A percentile compares a stretch with the other conserved stretches of the same genome.
phyloP scores from a whole-genome alignment of 192 early-diverging fungal genomes.

The Backusella tarrabulga region DNA sequence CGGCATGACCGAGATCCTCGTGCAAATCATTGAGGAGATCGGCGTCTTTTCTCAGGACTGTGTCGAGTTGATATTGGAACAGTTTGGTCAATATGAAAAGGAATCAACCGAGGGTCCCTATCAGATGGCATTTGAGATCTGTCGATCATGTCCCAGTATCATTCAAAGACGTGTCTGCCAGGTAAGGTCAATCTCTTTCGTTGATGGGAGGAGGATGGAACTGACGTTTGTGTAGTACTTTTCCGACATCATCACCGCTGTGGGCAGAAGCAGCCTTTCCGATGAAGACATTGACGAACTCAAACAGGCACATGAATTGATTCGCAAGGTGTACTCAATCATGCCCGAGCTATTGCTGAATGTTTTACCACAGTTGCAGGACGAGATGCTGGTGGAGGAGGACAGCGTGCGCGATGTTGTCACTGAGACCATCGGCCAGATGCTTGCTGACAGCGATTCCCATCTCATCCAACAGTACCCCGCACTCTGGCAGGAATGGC shows the following conservation, averaged over 20 bases:
- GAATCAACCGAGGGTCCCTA: constrained; percentile 64
- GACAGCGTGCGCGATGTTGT: constrained; percentile 73
- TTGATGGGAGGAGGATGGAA: too few species aligned
- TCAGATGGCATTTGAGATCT: constrained; percentile 82
- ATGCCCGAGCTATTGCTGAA: constrained; percentile 79
- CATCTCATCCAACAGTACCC: constrained; percentile 74
- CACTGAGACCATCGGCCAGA: constrained; percentile 77
- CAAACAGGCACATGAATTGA: constrained; percentile 70
- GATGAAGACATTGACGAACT: constrained; percentile 55
- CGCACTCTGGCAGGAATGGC: constrained; percentile 82
- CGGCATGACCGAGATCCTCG: constrained; percentile 77
- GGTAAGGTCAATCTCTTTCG: constrained; percentile 20
- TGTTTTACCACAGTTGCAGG: constrained; percentile 92
- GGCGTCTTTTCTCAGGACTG: constrained; percentile 71
- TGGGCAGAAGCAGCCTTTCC: constrained; percentile 42
- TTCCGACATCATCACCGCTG: constrained; percentile 74
- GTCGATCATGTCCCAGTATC: constrained; percentile 66
- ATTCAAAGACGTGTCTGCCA: constrained; percentile 92
- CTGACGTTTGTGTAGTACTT: constrained; percentile 49
- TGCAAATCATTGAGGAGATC: constrained; percentile 80
- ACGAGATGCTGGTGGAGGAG: constrained; percentile 85
- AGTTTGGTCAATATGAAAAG: constrained; percentile 71
- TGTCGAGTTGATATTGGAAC: constrained; percentile 78
- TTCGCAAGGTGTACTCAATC: constrained; percentile 75
- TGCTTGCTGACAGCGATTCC: constrained; percentile 82